These are phyloP conservation scores for Podospora didyma DNA, from an alignment of 495 filamentous ascomycete species.

Conservation along the genomic window DNA sequence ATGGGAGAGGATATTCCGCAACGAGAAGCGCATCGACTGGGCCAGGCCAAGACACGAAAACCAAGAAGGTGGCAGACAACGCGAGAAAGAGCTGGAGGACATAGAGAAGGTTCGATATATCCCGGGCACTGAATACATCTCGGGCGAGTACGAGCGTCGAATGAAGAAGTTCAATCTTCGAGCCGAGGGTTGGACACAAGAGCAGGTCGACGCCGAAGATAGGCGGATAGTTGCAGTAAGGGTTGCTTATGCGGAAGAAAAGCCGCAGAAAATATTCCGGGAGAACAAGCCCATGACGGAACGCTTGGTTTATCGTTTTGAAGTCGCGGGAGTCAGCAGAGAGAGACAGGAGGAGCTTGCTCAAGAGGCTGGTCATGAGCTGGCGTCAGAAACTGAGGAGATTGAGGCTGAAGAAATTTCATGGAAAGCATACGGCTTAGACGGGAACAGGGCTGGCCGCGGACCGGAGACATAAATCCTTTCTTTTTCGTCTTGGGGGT, in stretches of 20 bases:
- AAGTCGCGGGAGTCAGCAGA: neutral
- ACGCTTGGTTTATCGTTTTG: neutral
- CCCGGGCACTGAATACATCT: neutral
- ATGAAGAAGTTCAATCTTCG: constrained; percentile 4
- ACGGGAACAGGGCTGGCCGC: neutral
- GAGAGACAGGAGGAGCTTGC: constrained; percentile 1
- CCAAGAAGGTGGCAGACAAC: constrained; percentile 6
- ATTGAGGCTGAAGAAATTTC: neutral
- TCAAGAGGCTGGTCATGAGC: neutral
- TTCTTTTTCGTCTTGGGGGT: neutral
- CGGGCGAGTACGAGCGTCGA: neutral
- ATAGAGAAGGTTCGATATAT: constrained; percentile 3
- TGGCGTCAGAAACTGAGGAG: neutral
- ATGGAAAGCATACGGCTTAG: neutral
- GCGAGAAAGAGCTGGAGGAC: constrained; percentile 4
- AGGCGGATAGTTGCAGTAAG: neutral
- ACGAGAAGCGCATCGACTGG: neutral
- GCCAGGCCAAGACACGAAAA: constrained; percentile 5
- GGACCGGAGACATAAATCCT: neutral
- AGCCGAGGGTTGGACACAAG: constrained; percentile 4
- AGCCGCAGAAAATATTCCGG: neutral
- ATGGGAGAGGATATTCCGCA: constrained; percentile 4
- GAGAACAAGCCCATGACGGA: neutral
- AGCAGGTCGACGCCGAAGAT: constrained; percentile 9
- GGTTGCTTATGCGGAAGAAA: neutral